Conservation (phyloP, 257 asterid genomes). For the Anisodus acutangulus region DNA sequence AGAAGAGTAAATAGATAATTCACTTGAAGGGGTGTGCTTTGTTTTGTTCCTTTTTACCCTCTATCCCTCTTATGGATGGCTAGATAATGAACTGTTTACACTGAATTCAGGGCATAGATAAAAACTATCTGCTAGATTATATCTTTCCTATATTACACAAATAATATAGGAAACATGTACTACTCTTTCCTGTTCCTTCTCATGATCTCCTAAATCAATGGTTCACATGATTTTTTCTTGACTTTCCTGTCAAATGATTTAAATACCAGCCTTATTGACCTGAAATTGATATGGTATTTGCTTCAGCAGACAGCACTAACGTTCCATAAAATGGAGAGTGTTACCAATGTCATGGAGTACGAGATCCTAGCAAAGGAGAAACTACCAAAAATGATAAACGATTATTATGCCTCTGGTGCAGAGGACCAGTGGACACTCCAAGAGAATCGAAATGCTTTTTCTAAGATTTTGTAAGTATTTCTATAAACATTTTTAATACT, state of each 20-base stretch:
- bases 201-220: too few species aligned
- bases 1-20: background rate
- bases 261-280: background rate
- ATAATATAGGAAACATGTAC: too few species aligned
- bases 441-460: constrained; percentile 64
- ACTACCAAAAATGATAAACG: constrained; percentile 71
- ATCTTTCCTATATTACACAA: background rate
- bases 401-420: constrained; percentile 74
- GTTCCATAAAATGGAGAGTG: constrained; percentile 48
- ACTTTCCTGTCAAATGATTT: background rate
- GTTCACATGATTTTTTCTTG: background rate
- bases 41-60: background rate
- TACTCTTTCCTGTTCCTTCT: too few species aligned
- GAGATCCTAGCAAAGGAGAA: constrained; percentile 62
- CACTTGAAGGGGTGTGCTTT: background rate
- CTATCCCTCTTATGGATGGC: background rate
- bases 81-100: background rate
- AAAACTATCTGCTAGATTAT: background rate
- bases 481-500: background rate
- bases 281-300: background rate
- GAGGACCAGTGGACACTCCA: constrained; percentile 80
- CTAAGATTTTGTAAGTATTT: constrained; percentile 62
- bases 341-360: constrained; percentile 73
- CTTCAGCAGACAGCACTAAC: constrained; percentile 10
- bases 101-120: background rate